A percentile compares a stretch with the other conserved stretches of the same genome.
Evolutionary conservation across 805 yeast genomes (phyloP).

Genomic region (Grigorovia yakushimaensis): DNA sequence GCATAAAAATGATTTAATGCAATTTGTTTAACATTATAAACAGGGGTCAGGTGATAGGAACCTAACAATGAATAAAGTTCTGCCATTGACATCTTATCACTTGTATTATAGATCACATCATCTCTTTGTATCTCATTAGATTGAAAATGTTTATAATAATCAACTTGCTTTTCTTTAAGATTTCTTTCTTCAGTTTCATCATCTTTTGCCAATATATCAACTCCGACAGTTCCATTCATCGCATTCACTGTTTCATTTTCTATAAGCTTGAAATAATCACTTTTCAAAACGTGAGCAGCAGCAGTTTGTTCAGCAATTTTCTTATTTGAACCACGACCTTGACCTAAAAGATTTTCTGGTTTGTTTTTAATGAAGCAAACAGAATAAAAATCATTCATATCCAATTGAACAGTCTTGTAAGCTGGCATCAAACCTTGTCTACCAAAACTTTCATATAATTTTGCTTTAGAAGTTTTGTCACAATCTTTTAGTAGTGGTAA

Average conservation of each 20-base stretch:
- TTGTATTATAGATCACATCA: conserved; percentile 1
- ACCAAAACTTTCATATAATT: conserved; percentile 9
- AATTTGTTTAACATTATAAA: conserved; percentile 5
- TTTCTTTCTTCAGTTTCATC: background rate
- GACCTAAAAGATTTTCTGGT: conserved; percentile 6
- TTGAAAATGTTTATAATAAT: conserved; percentile 1
- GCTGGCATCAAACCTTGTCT: conserved; percentile 8
- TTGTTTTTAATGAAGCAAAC: conserved; percentile 6
- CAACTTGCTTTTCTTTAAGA: conserved; percentile 1
- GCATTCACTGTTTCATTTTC: background rate
- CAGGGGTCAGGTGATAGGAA: conserved; percentile 8
- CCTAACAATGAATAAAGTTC: conserved; percentile 9
- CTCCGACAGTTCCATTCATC: background rate
- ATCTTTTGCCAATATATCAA: background rate
- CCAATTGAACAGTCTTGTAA: conserved; percentile 8
- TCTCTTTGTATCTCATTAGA: conserved; percentile 1
- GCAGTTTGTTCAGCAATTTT: conserved; percentile 12
- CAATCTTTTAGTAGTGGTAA: conserved; percentile 2
- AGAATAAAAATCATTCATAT: conserved; percentile 7
- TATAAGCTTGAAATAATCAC: background rate
- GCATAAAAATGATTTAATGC: conserved; percentile 5
- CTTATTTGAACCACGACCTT: conserved; percentile 11
- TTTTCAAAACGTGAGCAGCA: conserved; percentile 6
- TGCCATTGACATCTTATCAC: conserved; percentile 10
- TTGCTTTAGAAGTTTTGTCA: conserved; percentile 10